phyloP scores from a whole-genome alignment of 495 filamentous ascomycete genomes.

The Peziza echinospora region DNA sequence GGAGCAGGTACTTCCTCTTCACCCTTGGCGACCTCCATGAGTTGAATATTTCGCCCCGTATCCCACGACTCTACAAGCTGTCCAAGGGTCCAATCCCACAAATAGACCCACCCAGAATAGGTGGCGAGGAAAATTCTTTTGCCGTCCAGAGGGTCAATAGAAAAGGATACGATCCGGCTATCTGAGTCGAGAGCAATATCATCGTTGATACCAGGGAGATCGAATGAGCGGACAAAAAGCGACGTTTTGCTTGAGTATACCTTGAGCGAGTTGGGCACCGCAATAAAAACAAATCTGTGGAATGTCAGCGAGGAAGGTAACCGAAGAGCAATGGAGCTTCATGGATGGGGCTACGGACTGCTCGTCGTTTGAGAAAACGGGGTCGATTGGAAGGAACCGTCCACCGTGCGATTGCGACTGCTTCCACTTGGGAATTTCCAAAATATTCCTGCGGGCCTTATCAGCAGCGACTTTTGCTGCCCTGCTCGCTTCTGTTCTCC shows the following conservation, averaged over 20 bases:
- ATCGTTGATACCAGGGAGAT: conserved; percentile 17
- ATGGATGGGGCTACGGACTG: conserved; percentile 31
- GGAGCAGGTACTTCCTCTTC: conserved; percentile 2
- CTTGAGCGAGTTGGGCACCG: conserved; percentile 40
- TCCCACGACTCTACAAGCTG: conserved; percentile 29
- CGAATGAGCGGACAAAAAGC: conserved; percentile 44
- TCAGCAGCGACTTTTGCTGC: too few relatives aligned
- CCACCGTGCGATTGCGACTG: too few relatives aligned
- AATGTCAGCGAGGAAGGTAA: too few relatives aligned
- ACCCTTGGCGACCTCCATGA: conserved; percentile 17
- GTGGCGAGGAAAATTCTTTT: conserved; percentile 50
- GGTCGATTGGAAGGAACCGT: conserved; percentile 48
- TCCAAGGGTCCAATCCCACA: conserved; percentile 57
- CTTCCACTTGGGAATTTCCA: conserved; percentile 7
- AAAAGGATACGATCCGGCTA: conserved; percentile 30
- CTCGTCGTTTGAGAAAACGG: conserved; percentile 59
- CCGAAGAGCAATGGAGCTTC: conserved; percentile 5
- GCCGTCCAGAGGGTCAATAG: conserved; percentile 34
- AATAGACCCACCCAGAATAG: conserved; percentile 38
- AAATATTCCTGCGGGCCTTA: too few relatives aligned
- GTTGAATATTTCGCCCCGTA: conserved; percentile 20
- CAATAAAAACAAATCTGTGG: conserved; percentile 47
- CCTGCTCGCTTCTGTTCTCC: too few relatives aligned
- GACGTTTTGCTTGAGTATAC: conserved; percentile 67
- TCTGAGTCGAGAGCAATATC: conserved; percentile 1